Base-by-base conservation (phyloP, 257 asterid species). In the Solanum pennellii region DNA sequence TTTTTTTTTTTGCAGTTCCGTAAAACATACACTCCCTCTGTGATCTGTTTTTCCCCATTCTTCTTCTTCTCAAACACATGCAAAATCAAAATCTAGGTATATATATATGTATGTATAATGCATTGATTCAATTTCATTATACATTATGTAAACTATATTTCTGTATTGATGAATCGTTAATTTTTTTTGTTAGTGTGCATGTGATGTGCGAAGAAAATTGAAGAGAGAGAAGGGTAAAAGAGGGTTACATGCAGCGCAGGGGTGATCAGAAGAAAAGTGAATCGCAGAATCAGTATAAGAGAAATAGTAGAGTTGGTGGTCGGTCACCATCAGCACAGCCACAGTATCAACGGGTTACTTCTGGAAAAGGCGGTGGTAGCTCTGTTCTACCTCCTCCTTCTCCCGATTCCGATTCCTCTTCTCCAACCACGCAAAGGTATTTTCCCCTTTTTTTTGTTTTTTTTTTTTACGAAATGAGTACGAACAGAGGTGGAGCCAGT, bases 331-430 rank as follows among this genome's bases (percentile, higher is more conserved):
- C 86, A 42, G 62, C 89, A 31, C 84, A 86, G 56, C 73, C 87
- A 4, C 87, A 74, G 12, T 86, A 83, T 29, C 87, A 75, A 76
- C 41, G 45, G 83, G 88, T 87, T 66, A 71, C 76, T 73, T 83
- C 83, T 60, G 90, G 83, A 69, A 82, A 88, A 47, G 89, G 85
- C 10, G 87, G 88, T 62, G 89, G 86, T 72, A 60, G 37, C 68
- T 25, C 86, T 72, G 88, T 37, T 59, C 73, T 73, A 49, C 74
- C 83, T 82, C 86, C 86, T 83, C 83, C 90, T 77, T 72, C 84
- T 44, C 52, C 77, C 18, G 37, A 72, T 88, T 86, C 84, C 37
- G 76, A 13, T 33, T 60, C 42, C 60, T 44, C 87, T 84, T 84
- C 87, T 44, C 87, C 76, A 4, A 69, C 60, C 87, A 37, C 56